Base-by-base conservation (phyloP, 352 stramenopile genomes). In the Phytopythium ostracodes region DNA sequence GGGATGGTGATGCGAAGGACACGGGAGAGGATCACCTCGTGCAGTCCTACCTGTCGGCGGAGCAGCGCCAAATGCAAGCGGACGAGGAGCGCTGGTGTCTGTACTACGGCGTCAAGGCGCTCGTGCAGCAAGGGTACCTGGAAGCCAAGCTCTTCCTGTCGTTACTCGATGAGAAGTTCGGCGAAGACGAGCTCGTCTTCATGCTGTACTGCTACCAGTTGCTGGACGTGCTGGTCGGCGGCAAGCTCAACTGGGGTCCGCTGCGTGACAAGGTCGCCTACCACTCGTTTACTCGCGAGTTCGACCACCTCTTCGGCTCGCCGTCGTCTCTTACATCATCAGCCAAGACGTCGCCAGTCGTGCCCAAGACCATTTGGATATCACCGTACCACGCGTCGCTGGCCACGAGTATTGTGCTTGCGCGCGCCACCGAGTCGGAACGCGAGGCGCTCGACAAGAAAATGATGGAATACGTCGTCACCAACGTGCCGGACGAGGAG, bases 31-130 rank as follows among this genome's bases (percentile, higher is more conserved):
- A 68, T n/a, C 12, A 62, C 33, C 42, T 66, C 18, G 15, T 63
- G 22, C 27, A 17, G 1, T 27, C 56, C 10, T 18, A 44, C 17
- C 24, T 43, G 33, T 70, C 67, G 1, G 51, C 65, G 0, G 76
- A 89, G 31, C 71, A 79, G n/a, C 61, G 58, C 1, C 79, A 83
- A 27, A 66, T 75, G 20, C 71, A 90, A 56, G 87, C 90, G 0
- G 89, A 98, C 55, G 90, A 97, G 65, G 83, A 96, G 43, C 77
- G 92, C 0, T 98, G 94, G 94, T 94, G 87, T 35, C 59, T 98
- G 25, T 98, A 98, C 66, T 98, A 98, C 56, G 93, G 93, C 0
- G 84, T 96, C 33, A 96, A 97, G 58, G 66, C 75, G 0, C 64
- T 94, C 2, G 77, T 98, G 0, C 76, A 88, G 17, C 79, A 94